Base-by-base conservation (phyloP, 2,329 filamentous ascomycete genomes). In the Alternaria rosae region DNA sequence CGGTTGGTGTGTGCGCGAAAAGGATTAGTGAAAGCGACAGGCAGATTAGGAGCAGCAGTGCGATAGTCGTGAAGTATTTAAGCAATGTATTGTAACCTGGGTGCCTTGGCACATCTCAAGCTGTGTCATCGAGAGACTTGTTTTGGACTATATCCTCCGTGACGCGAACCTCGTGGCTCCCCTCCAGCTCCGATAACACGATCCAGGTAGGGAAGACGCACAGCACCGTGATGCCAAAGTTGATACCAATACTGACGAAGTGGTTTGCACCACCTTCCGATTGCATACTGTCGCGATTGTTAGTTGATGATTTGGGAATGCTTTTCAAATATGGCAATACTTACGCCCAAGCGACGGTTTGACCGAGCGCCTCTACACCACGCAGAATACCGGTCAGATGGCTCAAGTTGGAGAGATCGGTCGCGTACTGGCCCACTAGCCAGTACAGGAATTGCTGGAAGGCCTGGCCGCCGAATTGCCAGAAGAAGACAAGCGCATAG, bases 401-500 rank as follows among this genome's bases (percentile, higher is more conserved):
- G 13, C 70, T 74, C 41, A 77, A 35, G 23, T 73, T 74, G 4
- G 70, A 74, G 1, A 78, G 61, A 57, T 77, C 69, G 2, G 74
- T 77, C 1, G 76, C 72, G 38, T 78, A 78, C 62, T 78, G 76
- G n/a, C 76, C 76, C 6, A 78, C 70, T 4, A 78, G 57, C 76
- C 76, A 78, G 59, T 78, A 78, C 17, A 78, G 54, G 41, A 78
- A 78, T 53, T 78, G 76, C 65, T 78, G 76, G 63, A 78, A 78
- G 1, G 76, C 75, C 56, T 78, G 76, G 0, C 76, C 76, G 20
- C 73, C 74, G 23, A 78, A 78, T 28, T 77, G 74, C 76, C 75
- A 77, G 69, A 77, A 78, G 59, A 77, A 77, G 0, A 77, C 71
- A 0, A 78, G 68, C 9, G 76, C 76, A 43, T 78, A 78, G 21